These are phyloP conservation scores for Gomphus bonarii DNA, from an alignment of 1,284 basidiomycete species.

Conservation along the genomic window DNA sequence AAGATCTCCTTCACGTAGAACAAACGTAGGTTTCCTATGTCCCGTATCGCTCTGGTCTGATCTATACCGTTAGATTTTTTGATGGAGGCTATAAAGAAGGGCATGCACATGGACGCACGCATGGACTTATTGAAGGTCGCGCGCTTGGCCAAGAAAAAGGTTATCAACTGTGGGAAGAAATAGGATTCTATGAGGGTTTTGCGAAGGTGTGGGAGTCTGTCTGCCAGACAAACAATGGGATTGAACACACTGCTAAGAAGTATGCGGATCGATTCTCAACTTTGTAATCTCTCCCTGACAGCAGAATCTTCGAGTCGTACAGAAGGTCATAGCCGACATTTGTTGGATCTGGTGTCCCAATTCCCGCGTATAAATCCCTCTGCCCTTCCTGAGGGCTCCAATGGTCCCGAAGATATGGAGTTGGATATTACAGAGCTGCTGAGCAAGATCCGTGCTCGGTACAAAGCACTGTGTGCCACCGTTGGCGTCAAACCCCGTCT, in stretches of 20 bases:
- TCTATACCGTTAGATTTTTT: slow-evolving; percentile 53
- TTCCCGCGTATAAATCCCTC: slow-evolving; percentile 73
- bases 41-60: slow-evolving; percentile 3
- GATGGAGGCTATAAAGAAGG: slow-evolving; percentile 70
- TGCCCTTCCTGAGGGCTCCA: slow-evolving; percentile 12
- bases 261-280: slow-evolving; percentile 18
- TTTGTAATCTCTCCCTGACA: background rate
- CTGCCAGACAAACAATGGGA: slow-evolving; percentile 18
- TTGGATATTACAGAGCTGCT: slow-evolving; percentile 70
- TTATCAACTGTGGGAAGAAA: slow-evolving; percentile 94
- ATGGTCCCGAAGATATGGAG: slow-evolving; percentile 29
- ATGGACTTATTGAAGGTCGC: slow-evolving; percentile 89
- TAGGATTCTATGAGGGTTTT: slow-evolving; percentile 87
- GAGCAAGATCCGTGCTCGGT: slow-evolving; percentile 79
- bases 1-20: slow-evolving; percentile 58
- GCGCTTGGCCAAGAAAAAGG: slow-evolving; percentile 85
- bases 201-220: slow-evolving; percentile 60
- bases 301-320: slow-evolving; percentile 36
- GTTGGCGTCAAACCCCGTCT: slow-evolving; percentile 67
- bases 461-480: slow-evolving; percentile 76
- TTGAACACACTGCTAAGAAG: slow-evolving; percentile 36
- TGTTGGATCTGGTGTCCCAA: slow-evolving; percentile 60
- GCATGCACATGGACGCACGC: slow-evolving; percentile 74
- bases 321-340: slow-evolving; percentile 50
- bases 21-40: slow-evolving; percentile 40